A percentile compares a stretch with the other conserved stretches of the same genome.
Evolutionary conservation across 768 basidiomycete genomes (phyloP).

Genomic region (Polyporus arcularius): DNA sequence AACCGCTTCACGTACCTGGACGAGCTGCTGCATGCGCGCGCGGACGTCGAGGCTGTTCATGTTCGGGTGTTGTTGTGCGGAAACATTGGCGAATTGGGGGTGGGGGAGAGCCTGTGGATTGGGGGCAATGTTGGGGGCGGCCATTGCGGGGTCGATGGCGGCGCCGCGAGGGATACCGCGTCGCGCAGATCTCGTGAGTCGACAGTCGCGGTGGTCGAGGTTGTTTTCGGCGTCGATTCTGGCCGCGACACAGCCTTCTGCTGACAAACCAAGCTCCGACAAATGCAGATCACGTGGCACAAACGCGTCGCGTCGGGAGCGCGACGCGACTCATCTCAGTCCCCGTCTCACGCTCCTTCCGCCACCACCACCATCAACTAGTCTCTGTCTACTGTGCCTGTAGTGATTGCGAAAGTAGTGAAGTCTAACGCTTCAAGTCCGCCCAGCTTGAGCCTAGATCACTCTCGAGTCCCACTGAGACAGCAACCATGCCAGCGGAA

Average conservation of each 20-base stretch:
- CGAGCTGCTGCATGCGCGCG: slow-evolving; percentile 29
- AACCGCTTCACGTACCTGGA: slow-evolving; percentile 24
- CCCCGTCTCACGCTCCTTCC: neutral
- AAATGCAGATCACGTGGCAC: slow-evolving; percentile 12
- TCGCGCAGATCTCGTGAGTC: slow-evolving; percentile 37
- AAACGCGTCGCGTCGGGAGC: slow-evolving; percentile 23
- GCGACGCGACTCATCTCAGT: neutral
- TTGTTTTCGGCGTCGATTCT: too few relatives aligned
- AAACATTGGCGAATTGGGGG: slow-evolving; percentile 15
- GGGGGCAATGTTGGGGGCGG: slow-evolving; percentile 28
- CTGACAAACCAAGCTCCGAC: slow-evolving; percentile 8
- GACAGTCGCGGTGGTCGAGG: slow-evolving; percentile 22
- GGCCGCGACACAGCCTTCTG: neutral
- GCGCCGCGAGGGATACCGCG: slow-evolving; percentile 19
- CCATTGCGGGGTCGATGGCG: slow-evolving; percentile 22
- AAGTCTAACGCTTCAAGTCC: neutral
- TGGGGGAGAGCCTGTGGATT: slow-evolving; percentile 23
- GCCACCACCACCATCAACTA: slow-evolving; percentile 4
- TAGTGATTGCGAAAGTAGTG: too few relatives aligned
- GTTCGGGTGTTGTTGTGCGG: slow-evolving; percentile 18
- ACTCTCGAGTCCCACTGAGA: neutral
- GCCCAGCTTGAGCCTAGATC: slow-evolving; percentile 9
- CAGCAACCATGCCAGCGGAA: slow-evolving; percentile 66
- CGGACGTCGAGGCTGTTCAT: slow-evolving; percentile 7
- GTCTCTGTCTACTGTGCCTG: too few relatives aligned